Percentiles rank a stretch among this genome's conserved stretches.
These are phyloP conservation scores for Termitomyces sp. DNA, from an alignment of 768 basidiomycete genomes.

Conservation along the genomic window DNA sequence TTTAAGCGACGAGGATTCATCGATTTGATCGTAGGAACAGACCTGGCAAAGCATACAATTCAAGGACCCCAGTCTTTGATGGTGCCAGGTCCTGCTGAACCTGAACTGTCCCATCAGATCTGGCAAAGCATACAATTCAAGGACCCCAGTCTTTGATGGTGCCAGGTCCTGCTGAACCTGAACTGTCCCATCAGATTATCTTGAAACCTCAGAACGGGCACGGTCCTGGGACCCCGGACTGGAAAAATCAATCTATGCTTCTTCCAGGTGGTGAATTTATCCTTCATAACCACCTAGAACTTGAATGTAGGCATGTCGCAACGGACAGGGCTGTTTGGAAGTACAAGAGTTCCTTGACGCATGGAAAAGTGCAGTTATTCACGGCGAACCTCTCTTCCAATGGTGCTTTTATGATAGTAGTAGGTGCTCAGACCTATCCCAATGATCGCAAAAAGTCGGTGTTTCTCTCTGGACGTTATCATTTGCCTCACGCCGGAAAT, in stretches of 20 bases:
- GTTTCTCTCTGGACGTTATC: too few species aligned
- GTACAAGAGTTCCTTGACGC: background rate
- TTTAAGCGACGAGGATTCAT: slow-evolving; percentile 4
- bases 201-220: background rate
- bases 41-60: slow-evolving; percentile 2
- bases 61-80: background rate
- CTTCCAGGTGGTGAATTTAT: background rate
- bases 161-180: background rate
- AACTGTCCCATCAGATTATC: background rate
- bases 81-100: background rate
- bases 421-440: too few species aligned
- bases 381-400: background rate
- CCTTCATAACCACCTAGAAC: background rate
- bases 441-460: too few species aligned
- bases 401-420: background rate
- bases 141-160: background rate
- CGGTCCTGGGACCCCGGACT: too few species aligned
- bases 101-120: background rate
- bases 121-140: slow-evolving; percentile 3
- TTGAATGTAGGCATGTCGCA: background rate
- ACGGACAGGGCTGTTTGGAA: background rate
- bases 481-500: too few species aligned
- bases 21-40: background rate
- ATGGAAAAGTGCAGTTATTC: background rate
- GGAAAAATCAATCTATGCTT: background rate